phyloP scores from a whole-genome alignment of 768 basidiomycete genomes.

The Gelatoporia subvermispora region DNA sequence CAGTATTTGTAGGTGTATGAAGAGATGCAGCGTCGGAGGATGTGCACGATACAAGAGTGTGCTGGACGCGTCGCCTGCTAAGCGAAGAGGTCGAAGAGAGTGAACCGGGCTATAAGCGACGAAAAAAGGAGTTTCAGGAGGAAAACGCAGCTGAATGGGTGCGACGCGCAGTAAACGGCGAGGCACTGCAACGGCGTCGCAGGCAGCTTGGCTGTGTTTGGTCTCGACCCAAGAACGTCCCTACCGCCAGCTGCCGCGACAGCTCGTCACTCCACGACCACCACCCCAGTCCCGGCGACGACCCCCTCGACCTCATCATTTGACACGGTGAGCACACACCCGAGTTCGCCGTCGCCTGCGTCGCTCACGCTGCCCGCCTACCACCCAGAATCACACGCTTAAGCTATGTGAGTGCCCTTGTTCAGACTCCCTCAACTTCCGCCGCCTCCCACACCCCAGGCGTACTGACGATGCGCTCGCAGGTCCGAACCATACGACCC shows the following conservation, averaged over 20 bases:
- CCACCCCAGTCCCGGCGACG: constrained; percentile 4
- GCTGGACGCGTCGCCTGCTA: too few species aligned
- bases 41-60: too few species aligned
- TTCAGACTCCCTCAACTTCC: not conserved
- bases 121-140: too few species aligned
- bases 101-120: too few species aligned
- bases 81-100: too few species aligned
- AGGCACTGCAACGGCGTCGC: not conserved
- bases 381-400: constrained; percentile 4
- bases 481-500: constrained; percentile 99
- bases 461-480: constrained; percentile 8
- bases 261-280: constrained; percentile 3
- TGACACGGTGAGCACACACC: constrained; percentile 5
- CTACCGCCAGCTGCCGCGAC: constrained; percentile 3
- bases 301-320: constrained; percentile 2
- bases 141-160: too few species aligned
- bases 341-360: not conserved
- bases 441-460: not conserved
- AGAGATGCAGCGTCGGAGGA: too few species aligned
- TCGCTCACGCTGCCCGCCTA: not conserved
- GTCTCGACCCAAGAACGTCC: not conserved
- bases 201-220: constrained; percentile 7
- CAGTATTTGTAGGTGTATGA: too few species aligned
- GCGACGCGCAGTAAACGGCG: too few species aligned
- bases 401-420: constrained; percentile 17